Conservation (phyloP, 2,329 filamentous ascomycete species). For the Corniculantispora saksenae region DNA sequence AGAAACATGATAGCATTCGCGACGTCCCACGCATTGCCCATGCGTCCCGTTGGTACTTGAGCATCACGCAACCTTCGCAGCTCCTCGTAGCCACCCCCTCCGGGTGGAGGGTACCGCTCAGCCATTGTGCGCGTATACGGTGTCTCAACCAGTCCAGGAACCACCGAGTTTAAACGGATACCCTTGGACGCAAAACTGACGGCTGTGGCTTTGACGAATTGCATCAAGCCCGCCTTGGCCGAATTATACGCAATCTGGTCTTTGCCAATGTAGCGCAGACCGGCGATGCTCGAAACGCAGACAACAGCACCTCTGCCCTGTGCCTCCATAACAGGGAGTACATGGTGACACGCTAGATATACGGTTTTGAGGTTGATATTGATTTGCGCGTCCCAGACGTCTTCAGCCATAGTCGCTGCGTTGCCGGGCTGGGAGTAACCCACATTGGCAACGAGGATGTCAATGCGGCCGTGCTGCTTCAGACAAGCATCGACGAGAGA, state of each 20-base stretch:
- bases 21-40: constrained; percentile 62
- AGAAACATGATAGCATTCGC: constrained; percentile 46
- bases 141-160: constrained; percentile 59
- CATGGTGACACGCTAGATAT: constrained; percentile 53
- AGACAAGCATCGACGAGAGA: constrained; percentile 53
- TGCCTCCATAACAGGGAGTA: constrained; percentile 55
- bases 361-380: constrained; percentile 58
- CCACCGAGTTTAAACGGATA: constrained; percentile 54
- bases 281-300: constrained; percentile 53
- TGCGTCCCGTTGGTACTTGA: constrained; percentile 59
- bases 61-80: constrained; percentile 52
- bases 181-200: constrained; percentile 50
- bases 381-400: constrained; percentile 53
- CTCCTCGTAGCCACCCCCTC: constrained; percentile 45
- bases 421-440: constrained; percentile 56
- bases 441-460: constrained; percentile 63
- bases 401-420: constrained; percentile 49
- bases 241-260: constrained; percentile 56
- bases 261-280: constrained; percentile 50
- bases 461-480: constrained; percentile 54
- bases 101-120: constrained; percentile 42
- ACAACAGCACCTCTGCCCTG: constrained; percentile 47
- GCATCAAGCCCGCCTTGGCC: constrained; percentile 52
- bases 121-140: constrained; percentile 49
- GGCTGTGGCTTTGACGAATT: constrained; percentile 51